Evolutionary conservation across 2,329 filamentous ascomycete species (phyloP), one percentile per base, ranked within the genome.

Genomic region (Sclerotinia subarctica): DNA sequence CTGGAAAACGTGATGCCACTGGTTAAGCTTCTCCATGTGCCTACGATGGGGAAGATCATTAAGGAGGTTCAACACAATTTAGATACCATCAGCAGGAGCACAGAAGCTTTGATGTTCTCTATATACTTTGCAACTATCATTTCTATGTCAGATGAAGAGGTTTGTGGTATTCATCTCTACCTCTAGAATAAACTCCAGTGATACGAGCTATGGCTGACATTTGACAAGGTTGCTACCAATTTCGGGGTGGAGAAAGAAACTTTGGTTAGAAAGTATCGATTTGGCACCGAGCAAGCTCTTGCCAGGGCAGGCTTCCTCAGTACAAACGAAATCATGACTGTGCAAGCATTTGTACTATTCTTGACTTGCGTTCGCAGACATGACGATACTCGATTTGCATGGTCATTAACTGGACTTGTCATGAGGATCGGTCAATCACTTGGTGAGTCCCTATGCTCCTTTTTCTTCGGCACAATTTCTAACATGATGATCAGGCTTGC

Each of bases 1-100:
- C 85, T 88, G 70, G 88, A 92, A 71, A 92, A 91, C 64, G 89
- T 93, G 11, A 89, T 93, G 73, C 88, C 90, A 0, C 78, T 93
- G 13, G 82, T 90, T 73, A 93, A 92, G 76, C 81, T 93, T 17
- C 75, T 93, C 10, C 91, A 94, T 75, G 81, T 90, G 0, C 90
- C 90, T 0, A 88, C 88, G 2, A 84, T 88, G 76, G 86, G 86
- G 68, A 83, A 83, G 38, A 80, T 86, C 0, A 83, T 93, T 49
- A 82, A 87, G 24, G 82, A 86, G n/a, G 82, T 88, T 1, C 82
- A 86, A 47, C 83, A 82, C 51, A 85, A 88, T 66, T 80, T 88
- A 24, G 82, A 86, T 54, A 85, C 81, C 44, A 81, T 93, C 1
- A 82, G 73, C 69, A 70, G 71, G 70, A 73, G 76, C 69, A 75